A percentile compares a stretch with the other conserved stretches of the same genome.
phyloP scores from a whole-genome alignment of 306 rosid species.

The peach (Prunus persica) region Prunus_persica_NCBIv2 NC_034011.1:16487501-16488000 shows the following conservation, averaged over 20 bases:
- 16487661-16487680: background rate
- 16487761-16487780: background rate
- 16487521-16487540: background rate
- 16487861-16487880: background rate
- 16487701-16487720: background rate
- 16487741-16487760: background rate
- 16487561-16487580: background rate
- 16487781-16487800: background rate
- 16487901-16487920: background rate
- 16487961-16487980: background rate
- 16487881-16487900: background rate
- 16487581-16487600: background rate
- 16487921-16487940: background rate
- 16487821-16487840: background rate
- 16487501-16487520: background rate
- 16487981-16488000: background rate
- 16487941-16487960: background rate
- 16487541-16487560: background rate
- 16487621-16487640: background rate
- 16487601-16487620: no score
- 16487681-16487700: background rate
- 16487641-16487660: no score
- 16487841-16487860: background rate
- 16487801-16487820: background rate
- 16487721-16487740: background rate